Percentiles rank a stretch among this genome's conserved stretches.
phyloP scores from a whole-genome alignment of 441 rosid genomes.

The Erodium texanum region DNA sequence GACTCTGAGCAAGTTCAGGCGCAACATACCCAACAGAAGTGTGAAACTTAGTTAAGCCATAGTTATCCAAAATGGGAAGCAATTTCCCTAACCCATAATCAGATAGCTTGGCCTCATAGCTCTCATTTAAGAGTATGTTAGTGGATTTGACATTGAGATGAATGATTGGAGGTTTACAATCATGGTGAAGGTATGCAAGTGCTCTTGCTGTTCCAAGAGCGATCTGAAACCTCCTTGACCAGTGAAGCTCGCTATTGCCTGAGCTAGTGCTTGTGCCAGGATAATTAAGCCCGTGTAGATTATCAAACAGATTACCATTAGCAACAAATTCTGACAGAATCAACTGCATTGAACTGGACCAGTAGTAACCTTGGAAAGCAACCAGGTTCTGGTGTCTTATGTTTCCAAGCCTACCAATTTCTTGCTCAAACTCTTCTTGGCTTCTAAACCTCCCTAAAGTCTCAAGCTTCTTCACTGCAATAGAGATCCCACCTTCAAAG shows the following conservation, averaged over 20 bases:
- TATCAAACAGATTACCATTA: constrained; percentile 72
- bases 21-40: constrained; percentile 89
- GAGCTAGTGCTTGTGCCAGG: constrained; percentile 59
- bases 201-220: constrained; percentile 88
- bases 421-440: constrained; percentile 91
- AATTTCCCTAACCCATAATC: constrained; percentile 78
- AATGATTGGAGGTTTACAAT: constrained; percentile 74
- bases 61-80: constrained; percentile 69
- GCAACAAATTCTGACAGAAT: constrained; percentile 61
- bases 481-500: constrained; percentile 80
- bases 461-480: constrained; percentile 91
- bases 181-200: constrained; percentile 82
- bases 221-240: constrained; percentile 79
- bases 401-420: constrained; percentile 67
- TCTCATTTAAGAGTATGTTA: constrained; percentile 74
- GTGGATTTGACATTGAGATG: constrained; percentile 84
- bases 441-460: constrained; percentile 73
- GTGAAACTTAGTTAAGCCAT: constrained; percentile 60
- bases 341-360: constrained; percentile 75
- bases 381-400: constrained; percentile 64
- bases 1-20: constrained; percentile 81
- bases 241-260: constrained; percentile 50
- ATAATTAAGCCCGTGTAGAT: constrained; percentile 47
- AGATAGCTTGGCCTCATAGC: constrained; percentile 63
- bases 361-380: constrained; percentile 79